A percentile compares a stretch with the other conserved stretches of the same genome.
Evolutionary conservation across 495 filamentous ascomycete species (phyloP).

Genomic region (Hypoxylon cercidicola): DNA sequence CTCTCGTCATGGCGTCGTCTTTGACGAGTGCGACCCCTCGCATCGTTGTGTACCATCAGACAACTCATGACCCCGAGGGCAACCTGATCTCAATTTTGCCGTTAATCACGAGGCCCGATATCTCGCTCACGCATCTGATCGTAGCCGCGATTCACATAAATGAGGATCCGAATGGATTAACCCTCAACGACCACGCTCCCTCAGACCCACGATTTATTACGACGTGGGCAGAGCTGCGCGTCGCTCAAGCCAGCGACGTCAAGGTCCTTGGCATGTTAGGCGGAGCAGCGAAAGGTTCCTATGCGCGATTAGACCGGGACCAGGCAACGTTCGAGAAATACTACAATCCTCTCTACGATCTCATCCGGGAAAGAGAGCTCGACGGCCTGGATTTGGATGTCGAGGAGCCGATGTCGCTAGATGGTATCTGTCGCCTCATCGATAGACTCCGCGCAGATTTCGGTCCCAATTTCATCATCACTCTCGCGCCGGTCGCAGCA

Average conservation of each 20-base stretch:
- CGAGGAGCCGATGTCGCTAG: constrained; percentile 78
- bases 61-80: constrained; percentile 66
- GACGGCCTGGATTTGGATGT: constrained; percentile 87
- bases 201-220: constrained; percentile 64
- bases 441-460: constrained; percentile 77
- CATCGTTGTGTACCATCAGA: constrained; percentile 73
- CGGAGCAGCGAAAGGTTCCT: constrained; percentile 78
- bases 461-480: constrained; percentile 75
- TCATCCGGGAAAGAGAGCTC: constrained; percentile 66
- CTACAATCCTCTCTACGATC: constrained; percentile 70
- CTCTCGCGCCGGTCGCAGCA: constrained; percentile 80
- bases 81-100: constrained; percentile 76
- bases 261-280: constrained; percentile 85
- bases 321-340: constrained; percentile 68
- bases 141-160: constrained; percentile 86
- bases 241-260: constrained; percentile 70
- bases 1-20: constrained; percentile 29
- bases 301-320: constrained; percentile 67
- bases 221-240: constrained; percentile 76
- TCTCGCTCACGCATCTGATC: constrained; percentile 75
- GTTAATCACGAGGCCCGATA: constrained; percentile 66
- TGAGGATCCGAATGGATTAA: constrained; percentile 67
- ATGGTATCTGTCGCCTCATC: constrained; percentile 76
- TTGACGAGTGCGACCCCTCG: constrained; percentile 33
- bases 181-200: constrained; percentile 79